phyloP scores from a whole-genome alignment of 345 rosid genomes.

The Toxicodendron radicans region DNA sequence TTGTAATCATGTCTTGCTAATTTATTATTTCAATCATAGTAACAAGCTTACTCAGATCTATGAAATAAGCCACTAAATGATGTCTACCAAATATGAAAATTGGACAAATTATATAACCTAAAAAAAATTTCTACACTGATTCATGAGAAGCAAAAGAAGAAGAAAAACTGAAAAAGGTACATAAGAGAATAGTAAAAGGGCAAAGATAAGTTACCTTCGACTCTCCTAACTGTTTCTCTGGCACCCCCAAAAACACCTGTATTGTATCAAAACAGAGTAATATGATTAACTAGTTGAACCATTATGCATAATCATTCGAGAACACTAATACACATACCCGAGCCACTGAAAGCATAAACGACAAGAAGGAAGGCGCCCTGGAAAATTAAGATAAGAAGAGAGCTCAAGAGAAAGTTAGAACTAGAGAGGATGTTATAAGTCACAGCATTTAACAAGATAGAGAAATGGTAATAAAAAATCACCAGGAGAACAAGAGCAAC shows the following conservation, averaged over 20 bases:
- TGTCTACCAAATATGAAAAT: not conserved
- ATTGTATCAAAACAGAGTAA: not conserved
- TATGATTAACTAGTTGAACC: not conserved
- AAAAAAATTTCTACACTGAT: not conserved
- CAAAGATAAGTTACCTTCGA: slow-evolving; percentile 46
- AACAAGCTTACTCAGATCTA: not conserved
- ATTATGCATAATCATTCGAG: no score
- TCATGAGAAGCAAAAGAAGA: not conserved
- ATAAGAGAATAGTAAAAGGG: not conserved
- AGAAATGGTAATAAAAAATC: slow-evolving; percentile 6
- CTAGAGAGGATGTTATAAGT: no score
- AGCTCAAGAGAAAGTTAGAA: not conserved
- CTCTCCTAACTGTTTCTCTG: slow-evolving; percentile 44
- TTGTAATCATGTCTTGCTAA: not conserved
- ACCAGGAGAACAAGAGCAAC: slow-evolving; percentile 73
- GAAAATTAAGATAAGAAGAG: slow-evolving; percentile 5
- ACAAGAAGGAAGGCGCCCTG: slow-evolving; percentile 87
- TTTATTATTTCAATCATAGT: not conserved
- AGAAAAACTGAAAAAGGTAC: slow-evolving; percentile 5
- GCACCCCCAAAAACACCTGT: slow-evolving; percentile 66
- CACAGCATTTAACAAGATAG: not conserved
- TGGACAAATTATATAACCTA: not conserved
- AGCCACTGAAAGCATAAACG: slow-evolving; percentile 69
- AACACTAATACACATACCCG: slow-evolving; percentile 39
- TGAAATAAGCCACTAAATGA: not conserved